phyloP scores from a whole-genome alignment of 1,284 basidiomycete genomes.

The Apiotrichum porosum region DNA sequence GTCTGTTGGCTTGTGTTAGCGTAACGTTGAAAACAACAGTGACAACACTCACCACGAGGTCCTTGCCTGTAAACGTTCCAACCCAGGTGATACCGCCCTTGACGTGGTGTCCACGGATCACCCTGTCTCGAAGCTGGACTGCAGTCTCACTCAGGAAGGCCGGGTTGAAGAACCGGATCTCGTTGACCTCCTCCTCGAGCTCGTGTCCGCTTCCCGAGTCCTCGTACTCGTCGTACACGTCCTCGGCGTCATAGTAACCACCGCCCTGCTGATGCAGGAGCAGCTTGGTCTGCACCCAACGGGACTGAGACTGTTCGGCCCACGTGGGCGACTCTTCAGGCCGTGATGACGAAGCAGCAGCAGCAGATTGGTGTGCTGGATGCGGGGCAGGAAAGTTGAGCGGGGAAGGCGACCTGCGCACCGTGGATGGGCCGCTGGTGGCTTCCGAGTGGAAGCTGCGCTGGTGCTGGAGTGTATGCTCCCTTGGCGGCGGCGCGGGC shows the following conservation, averaged over 20 bases:
- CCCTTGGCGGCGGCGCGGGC: background rate
- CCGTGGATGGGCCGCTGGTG: too few relatives aligned
- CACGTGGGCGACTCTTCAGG: slow-evolving; percentile 11
- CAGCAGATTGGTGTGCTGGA: too few relatives aligned
- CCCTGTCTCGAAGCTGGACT: slow-evolving; percentile 77
- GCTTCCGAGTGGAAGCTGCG: background rate
- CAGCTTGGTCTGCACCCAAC: slow-evolving; percentile 46
- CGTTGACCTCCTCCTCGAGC: slow-evolving; percentile 59
- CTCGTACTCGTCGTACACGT: slow-evolving; percentile 49
- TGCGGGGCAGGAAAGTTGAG: too few relatives aligned
- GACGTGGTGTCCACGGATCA: slow-evolving; percentile 77
- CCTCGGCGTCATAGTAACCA: slow-evolving; percentile 46
- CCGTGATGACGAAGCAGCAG: too few relatives aligned
- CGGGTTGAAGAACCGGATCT: slow-evolving; percentile 76
- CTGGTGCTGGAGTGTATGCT: background rate
- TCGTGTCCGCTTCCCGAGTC: slow-evolving; percentile 53
- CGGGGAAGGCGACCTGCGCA: too few relatives aligned
- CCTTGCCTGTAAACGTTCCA: slow-evolving; percentile 82
- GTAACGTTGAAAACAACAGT: slow-evolving; percentile 1
- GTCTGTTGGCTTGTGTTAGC: slow-evolving; percentile 54
- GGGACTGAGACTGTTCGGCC: slow-evolving; percentile 31
- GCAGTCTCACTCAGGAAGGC: slow-evolving; percentile 82
- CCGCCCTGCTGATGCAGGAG: slow-evolving; percentile 40
- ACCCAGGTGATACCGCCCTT: slow-evolving; percentile 85
- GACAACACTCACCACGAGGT: slow-evolving; percentile 69